A percentile compares a stretch with the other conserved stretches of the same genome.
phyloP scores from a whole-genome alignment of 495 filamentous ascomycete genomes.

The Geoglossum glabrum region DNA sequence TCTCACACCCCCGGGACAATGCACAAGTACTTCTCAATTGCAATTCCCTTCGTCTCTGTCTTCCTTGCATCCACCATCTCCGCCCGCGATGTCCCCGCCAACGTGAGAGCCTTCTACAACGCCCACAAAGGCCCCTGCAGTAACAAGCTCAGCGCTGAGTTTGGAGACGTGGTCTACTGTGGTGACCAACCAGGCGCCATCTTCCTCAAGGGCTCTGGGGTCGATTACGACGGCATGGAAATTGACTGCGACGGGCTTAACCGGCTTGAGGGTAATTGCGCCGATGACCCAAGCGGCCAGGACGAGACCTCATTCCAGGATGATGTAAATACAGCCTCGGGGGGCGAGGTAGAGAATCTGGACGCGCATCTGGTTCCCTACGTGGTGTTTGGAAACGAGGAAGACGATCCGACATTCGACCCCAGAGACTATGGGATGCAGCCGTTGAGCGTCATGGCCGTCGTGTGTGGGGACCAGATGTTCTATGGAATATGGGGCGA shows the following conservation, averaged over 20 bases:
- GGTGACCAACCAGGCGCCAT: constrained; percentile 6
- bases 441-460: constrained; percentile 41
- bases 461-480: constrained; percentile 36
- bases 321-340: constrained; percentile 16
- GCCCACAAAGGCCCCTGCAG: constrained; percentile 5
- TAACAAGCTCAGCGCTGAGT: not conserved
- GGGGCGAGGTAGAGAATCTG: constrained; percentile 31
- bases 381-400: constrained; percentile 43
- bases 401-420: constrained; percentile 24
- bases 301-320: constrained; percentile 32
- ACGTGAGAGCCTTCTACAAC: constrained; percentile 8
- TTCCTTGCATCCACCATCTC: no score
- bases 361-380: constrained; percentile 42
- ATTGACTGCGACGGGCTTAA: constrained; percentile 48
- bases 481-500: constrained; percentile 54
- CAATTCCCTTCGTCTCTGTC: no score
- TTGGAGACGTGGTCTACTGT: constrained; percentile 9
- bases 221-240: constrained; percentile 31
- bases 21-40: no score
- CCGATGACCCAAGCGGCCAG: constrained; percentile 30
- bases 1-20: no score
- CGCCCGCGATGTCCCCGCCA: constrained; percentile 7
- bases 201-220: constrained; percentile 2
- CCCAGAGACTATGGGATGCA: constrained; percentile 31
- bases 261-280: constrained; percentile 26